Evolutionary conservation across 495 filamentous ascomycete genomes (phyloP).

Genomic region (Penicillium nucicola): DNA sequence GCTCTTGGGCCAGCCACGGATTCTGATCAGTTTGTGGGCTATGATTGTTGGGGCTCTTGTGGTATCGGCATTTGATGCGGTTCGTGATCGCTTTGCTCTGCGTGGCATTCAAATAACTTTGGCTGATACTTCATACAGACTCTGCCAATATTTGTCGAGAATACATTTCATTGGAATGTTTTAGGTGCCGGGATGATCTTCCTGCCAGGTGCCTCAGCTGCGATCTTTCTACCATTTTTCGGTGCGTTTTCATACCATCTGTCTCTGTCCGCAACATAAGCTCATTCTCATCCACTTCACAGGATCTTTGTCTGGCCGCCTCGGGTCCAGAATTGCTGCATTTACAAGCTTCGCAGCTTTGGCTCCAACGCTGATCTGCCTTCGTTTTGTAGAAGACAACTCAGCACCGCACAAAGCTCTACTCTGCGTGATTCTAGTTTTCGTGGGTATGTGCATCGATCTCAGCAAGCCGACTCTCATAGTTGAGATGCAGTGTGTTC

Average conservation of each 20-base stretch:
- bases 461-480: conserved; percentile 24
- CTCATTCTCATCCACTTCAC: neutral
- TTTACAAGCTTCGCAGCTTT: conserved; percentile 45
- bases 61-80: conserved; percentile 17
- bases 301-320: conserved; percentile 48
- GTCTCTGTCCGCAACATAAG: conserved; percentile 30
- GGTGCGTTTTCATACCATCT: conserved; percentile 26
- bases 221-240: conserved; percentile 43
- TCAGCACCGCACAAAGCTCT: conserved; percentile 25
- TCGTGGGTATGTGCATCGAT: conserved; percentile 23
- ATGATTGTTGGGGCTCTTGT: conserved; percentile 13
- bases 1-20: conserved; percentile 11
- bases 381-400: conserved; percentile 41
- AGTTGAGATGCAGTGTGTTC: conserved; percentile 63
- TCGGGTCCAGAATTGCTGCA: conserved; percentile 46
- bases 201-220: conserved; percentile 58
- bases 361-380: conserved; percentile 45
- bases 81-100: too few relatives aligned
- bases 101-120: neutral
- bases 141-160: conserved; percentile 58
- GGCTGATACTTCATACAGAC: conserved; percentile 9
- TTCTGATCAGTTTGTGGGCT: conserved; percentile 17
- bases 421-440: conserved; percentile 26
- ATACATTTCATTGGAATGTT: conserved; percentile 60
- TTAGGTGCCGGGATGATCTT: conserved; percentile 68